These are phyloP conservation scores for Malassezia nana DNA, from an alignment of 1,284 basidiomycete species.

Conservation along the genomic window DNA sequence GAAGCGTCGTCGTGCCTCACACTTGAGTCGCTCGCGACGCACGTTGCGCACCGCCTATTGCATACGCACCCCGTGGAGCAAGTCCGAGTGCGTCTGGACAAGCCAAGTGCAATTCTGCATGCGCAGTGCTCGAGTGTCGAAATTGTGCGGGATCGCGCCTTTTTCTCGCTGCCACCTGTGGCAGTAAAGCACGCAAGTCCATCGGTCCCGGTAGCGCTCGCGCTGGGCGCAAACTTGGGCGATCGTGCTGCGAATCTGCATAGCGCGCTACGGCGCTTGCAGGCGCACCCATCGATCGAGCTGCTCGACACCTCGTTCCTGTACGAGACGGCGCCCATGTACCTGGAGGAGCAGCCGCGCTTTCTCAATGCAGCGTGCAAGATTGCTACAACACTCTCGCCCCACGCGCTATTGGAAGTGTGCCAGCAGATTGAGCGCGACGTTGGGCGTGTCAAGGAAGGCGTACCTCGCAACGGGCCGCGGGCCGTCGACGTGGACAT, in stretches of 20 bases:
- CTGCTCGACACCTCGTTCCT: conserved; percentile 72
- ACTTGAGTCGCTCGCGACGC: conserved; percentile 63
- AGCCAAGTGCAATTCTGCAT: conserved; percentile 66
- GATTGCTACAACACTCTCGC: conserved; percentile 64
- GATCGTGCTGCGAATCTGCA: conserved; percentile 78
- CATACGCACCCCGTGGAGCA: conserved; percentile 28
- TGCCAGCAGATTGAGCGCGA: conserved; percentile 66
- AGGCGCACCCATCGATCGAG: conserved; percentile 46
- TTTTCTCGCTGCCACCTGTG: conserved; percentile 18
- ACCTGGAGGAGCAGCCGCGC: conserved; percentile 73
- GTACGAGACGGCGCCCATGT: conserved; percentile 93
- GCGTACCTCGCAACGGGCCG: conserved; percentile 66
- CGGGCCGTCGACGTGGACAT: conserved; percentile 86
- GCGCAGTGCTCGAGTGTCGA: conserved; percentile 60
- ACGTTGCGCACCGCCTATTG: conserved; percentile 55
- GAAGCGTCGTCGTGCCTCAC: conserved; percentile 58
- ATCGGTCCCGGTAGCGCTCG: conserved; percentile 56
- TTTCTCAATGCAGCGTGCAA: conserved; percentile 87
- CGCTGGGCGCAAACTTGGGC: conserved; percentile 81
- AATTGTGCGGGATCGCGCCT: conserved; percentile 54
- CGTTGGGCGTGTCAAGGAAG: conserved; percentile 70
- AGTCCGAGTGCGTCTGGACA: conserved; percentile 57
- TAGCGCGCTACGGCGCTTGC: conserved; percentile 57
- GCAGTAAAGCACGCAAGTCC: not conserved
- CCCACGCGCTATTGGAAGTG: conserved; percentile 58